These are phyloP conservation scores for Nicotiana tabacum DNA, from an alignment of 257 asterid genomes.

Conservation along the genomic window DNA sequence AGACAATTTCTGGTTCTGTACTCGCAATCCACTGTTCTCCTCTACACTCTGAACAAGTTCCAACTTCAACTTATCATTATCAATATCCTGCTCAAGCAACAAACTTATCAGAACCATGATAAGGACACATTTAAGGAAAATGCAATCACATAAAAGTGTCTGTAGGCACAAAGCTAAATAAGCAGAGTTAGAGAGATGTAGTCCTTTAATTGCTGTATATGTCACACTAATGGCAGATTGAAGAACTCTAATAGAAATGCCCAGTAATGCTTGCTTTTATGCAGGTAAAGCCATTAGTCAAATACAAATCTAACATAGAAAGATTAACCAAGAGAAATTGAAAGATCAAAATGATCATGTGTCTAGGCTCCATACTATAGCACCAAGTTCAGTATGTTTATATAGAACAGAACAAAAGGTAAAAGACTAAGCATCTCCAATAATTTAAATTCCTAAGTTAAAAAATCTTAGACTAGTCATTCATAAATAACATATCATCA, in stretches of 20 bases:
- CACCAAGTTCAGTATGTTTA: slow-evolving; percentile 1
- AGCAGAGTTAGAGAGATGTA: neutral
- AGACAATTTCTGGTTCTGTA: slow-evolving; percentile 80
- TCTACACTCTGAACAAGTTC: slow-evolving; percentile 71
- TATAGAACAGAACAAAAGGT: neutral
- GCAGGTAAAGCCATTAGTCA: neutral
- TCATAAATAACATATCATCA: neutral
- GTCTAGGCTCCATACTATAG: neutral
- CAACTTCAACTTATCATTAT: slow-evolving; percentile 71
- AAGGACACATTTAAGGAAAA: slow-evolving; percentile 6
- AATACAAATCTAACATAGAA: neutral
- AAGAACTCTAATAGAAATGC: neutral
- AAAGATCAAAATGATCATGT: neutral
- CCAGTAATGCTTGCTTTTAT: neutral
- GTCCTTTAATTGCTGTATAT: neutral
- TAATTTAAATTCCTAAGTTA: neutral
- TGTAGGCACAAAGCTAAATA: neutral
- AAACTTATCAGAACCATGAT: slow-evolving; percentile 4
- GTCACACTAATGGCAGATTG: neutral
- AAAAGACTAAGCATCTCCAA: neutral
- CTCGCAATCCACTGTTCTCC: slow-evolving; percentile 78
- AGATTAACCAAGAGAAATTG: neutral
- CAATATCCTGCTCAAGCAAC: slow-evolving; percentile 61
- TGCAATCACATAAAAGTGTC: neutral
- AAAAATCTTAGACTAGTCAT: neutral